A percentile compares a stretch with the other conserved stretches of the same genome.
Evolutionary conservation across 345 rosid species (phyloP).

Genomic region (Corchorus olitorius): DNA sequence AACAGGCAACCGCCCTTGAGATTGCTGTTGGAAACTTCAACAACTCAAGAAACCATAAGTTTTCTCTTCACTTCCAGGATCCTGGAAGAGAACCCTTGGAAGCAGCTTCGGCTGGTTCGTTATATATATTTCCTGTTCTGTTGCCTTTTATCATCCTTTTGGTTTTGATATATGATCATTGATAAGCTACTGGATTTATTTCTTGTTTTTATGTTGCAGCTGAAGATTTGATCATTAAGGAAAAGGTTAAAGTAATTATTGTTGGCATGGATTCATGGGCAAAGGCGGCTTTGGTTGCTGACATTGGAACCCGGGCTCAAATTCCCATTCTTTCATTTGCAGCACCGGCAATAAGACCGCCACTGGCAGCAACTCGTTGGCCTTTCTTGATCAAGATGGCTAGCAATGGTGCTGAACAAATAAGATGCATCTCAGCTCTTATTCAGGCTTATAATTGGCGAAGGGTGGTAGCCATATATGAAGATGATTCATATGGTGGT

Average conservation of each 20-base stretch:
- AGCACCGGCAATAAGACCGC: slow-evolving; percentile 29
- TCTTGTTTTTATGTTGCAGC: slow-evolving; percentile 30
- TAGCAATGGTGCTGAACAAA: slow-evolving; percentile 25
- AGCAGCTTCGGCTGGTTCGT: slow-evolving; percentile 40
- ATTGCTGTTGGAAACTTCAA: slow-evolving; percentile 40
- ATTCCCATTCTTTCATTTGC: slow-evolving; percentile 48
- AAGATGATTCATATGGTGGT: slow-evolving; percentile 35
- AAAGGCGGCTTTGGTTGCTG: slow-evolving; percentile 44
- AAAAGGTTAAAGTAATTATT: slow-evolving; percentile 42
- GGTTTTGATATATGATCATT: too few relatives aligned
- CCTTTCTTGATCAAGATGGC: slow-evolving; percentile 43
- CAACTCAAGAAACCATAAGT: slow-evolving; percentile 13
- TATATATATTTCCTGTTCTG: not conserved
- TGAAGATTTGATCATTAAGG: slow-evolving; percentile 36
- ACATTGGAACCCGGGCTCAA: slow-evolving; percentile 31
- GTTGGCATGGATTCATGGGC: slow-evolving; percentile 51
- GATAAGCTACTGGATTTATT: not conserved
- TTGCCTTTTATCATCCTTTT: too few relatives aligned
- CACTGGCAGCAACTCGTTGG: slow-evolving; percentile 32
- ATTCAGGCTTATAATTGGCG: slow-evolving; percentile 35
- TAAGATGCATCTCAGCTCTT: slow-evolving; percentile 42
- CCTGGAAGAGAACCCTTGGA: slow-evolving; percentile 28
- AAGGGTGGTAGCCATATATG: slow-evolving; percentile 37
- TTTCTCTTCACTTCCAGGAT: slow-evolving; percentile 35
- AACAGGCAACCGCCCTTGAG: slow-evolving; percentile 41